A percentile compares a stretch with the other conserved stretches of the same genome.
phyloP scores from a whole-genome alignment of 495 filamentous ascomycete species.

The Xylaria acuta region DNA sequence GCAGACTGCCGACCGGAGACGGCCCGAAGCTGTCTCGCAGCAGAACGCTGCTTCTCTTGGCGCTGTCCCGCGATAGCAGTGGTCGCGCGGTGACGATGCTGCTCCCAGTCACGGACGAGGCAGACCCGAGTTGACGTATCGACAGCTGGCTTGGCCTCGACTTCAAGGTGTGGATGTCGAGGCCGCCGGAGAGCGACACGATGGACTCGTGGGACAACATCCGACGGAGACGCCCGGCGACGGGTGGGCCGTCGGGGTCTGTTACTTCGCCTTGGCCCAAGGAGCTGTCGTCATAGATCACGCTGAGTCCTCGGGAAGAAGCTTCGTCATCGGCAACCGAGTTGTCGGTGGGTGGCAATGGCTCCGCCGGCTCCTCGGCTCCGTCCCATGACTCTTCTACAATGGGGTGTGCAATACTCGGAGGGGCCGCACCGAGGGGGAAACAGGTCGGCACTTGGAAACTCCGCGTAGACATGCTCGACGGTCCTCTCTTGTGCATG shows the following conservation, averaged over 20 bases:
- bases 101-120: slow-evolving; percentile 49
- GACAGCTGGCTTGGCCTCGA: slow-evolving; percentile 58
- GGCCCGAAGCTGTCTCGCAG: slow-evolving; percentile 47
- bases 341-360: slow-evolving; percentile 27
- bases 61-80: slow-evolving; percentile 41
- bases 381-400: slow-evolving; percentile 37
- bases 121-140: slow-evolving; percentile 52
- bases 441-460: slow-evolving; percentile 42
- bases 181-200: slow-evolving; percentile 58
- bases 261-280: slow-evolving; percentile 25
- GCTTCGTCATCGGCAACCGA: slow-evolving; percentile 32
- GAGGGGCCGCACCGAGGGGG: slow-evolving; percentile 25
- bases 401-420: slow-evolving; percentile 34
- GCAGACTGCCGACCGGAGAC: slow-evolving; percentile 38
- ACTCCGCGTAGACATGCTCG: slow-evolving; percentile 61
- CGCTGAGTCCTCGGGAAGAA: slow-evolving; percentile 20
- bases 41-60: slow-evolving; percentile 47
- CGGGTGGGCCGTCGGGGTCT: slow-evolving; percentile 26
- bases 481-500: slow-evolving; percentile 58
- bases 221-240: slow-evolving; percentile 40
- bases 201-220: slow-evolving; percentile 61
- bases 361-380: slow-evolving; percentile 28
- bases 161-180: slow-evolving; percentile 63
- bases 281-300: slow-evolving; percentile 17
- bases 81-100: slow-evolving; percentile 50